These are phyloP conservation scores for Ceratopteris richardii DNA, from an alignment of 75 land plant genomes.

Conservation along the genomic window DNA sequence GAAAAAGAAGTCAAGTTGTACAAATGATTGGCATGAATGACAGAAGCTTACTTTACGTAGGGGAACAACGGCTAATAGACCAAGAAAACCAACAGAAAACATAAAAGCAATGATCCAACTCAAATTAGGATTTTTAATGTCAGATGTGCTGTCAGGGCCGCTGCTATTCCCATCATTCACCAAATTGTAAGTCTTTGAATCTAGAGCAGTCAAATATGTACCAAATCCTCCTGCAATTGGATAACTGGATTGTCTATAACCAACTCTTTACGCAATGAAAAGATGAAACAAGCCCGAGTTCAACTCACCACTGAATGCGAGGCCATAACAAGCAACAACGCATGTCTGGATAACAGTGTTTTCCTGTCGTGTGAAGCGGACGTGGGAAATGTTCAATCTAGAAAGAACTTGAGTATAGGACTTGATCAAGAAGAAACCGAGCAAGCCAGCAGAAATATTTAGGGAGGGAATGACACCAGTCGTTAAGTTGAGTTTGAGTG, in stretches of 20 bases:
- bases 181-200: constrained; percentile 22
- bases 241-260: too few species aligned
- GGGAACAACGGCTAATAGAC: constrained; percentile 32
- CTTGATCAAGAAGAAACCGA: constrained; percentile 28
- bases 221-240: constrained; percentile 72
- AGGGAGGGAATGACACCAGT: constrained; percentile 33
- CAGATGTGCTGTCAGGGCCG: neutral
- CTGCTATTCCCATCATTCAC: constrained; percentile 14
- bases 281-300: neutral
- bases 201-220: constrained; percentile 63
- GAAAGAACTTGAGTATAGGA: constrained; percentile 11
- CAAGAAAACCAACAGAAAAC: constrained; percentile 31
- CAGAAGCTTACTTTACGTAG: constrained; percentile 30
- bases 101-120: constrained; percentile 37
- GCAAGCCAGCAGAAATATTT: constrained; percentile 27
- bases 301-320: constrained; percentile 29
- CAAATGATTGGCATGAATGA: neutral
- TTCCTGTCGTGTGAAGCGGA: constrained; percentile 32
- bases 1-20: neutral
- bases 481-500: constrained; percentile 25
- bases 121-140: constrained; percentile 26
- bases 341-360: too few species aligned
- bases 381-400: constrained; percentile 11
- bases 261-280: neutral
- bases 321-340: constrained; percentile 30